Conservation (phyloP, 2,329 filamentous ascomycete genomes). For the Zymoseptoria tritici region DNA sequence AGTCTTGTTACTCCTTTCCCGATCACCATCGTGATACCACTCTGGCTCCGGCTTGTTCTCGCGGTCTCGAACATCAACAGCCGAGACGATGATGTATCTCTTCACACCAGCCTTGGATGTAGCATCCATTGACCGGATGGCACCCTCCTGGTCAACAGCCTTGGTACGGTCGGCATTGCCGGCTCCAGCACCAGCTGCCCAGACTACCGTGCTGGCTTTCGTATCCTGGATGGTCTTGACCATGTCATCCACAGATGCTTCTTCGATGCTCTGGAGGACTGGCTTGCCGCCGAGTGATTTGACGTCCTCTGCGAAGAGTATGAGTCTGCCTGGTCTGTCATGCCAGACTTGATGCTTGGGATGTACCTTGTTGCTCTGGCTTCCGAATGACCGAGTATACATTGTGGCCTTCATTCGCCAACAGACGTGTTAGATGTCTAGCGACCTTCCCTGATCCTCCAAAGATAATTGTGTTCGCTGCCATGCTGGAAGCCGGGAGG, state of each 20-base stretch:
- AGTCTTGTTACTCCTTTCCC: constrained; percentile 30
- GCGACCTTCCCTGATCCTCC: constrained; percentile 32
- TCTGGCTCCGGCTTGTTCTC: constrained; percentile 32
- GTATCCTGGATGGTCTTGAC: constrained; percentile 30
- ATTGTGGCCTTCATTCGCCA: constrained; percentile 21
- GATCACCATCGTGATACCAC: constrained; percentile 39
- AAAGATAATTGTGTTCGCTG: constrained; percentile 26
- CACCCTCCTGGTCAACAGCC: constrained; percentile 57
- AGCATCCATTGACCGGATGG: constrained; percentile 55
- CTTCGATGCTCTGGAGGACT: constrained; percentile 39
- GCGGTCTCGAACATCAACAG: constrained; percentile 48
- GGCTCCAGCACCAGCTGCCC: constrained; percentile 28
- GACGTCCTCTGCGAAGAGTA: constrained; percentile 23
- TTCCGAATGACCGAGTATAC: constrained; percentile 31
- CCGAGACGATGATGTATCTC: constrained; percentile 60
- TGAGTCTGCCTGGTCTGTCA: constrained; percentile 18
- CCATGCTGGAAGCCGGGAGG: constrained; percentile 5
- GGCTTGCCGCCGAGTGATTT: constrained; percentile 36
- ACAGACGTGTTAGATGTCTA: constrained; percentile 28
- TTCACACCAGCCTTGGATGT: constrained; percentile 49
- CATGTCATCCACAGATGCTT: constrained; percentile 32
- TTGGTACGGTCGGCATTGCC: constrained; percentile 48
- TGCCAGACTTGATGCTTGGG: neutral
- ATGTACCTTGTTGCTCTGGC: constrained; percentile 22
- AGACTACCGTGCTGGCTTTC: constrained; percentile 29